A percentile compares a stretch with the other conserved stretches of the same genome.
Conservation (phyloP, 225 moss, liverwort and hornwort species). For the Pleurozium schreberi region DNA sequence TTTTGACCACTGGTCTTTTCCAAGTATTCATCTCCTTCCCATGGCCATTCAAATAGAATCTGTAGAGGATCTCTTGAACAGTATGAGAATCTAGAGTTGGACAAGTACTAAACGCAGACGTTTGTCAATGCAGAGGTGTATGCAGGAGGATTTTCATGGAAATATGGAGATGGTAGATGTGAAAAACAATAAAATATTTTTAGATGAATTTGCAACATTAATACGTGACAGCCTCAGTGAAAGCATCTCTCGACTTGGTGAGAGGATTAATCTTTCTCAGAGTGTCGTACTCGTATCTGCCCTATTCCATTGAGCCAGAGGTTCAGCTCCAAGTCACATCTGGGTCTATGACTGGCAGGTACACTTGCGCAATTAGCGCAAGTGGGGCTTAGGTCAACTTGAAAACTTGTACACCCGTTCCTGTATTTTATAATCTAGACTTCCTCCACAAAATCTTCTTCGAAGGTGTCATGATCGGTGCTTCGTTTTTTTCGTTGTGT, state of each 20-base stretch:
- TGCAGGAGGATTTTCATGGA: slow-evolving; percentile 85
- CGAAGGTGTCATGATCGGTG: neutral
- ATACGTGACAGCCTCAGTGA: slow-evolving; percentile 56
- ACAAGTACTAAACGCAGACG: neutral
- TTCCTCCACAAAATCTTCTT: neutral
- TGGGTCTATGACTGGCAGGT: neutral
- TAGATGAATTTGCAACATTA: slow-evolving; percentile 62
- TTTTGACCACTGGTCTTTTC: slow-evolving; percentile 62
- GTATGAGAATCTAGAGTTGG: neutral
- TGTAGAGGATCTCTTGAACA: neutral
- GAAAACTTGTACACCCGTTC: neutral
- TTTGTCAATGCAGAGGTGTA: slow-evolving; percentile 61
- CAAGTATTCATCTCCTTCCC: slow-evolving; percentile 36
- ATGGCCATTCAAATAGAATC: neutral
- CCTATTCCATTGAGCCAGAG: neutral
- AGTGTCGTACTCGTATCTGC: slow-evolving; percentile 3
- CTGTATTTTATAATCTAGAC: neutral
- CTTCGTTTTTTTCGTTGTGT: neutral
- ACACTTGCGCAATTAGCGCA: neutral
- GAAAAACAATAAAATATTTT: slow-evolving; percentile 57
- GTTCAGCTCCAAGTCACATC: neutral
- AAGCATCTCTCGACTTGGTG: slow-evolving; percentile 72
- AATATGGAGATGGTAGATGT: slow-evolving; percentile 66
- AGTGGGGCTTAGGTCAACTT: neutral
- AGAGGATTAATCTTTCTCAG: slow-evolving; percentile 20